A percentile compares a stretch with the other conserved stretches of the same genome.
These are phyloP conservation scores for Fusarium devonianum DNA, from an alignment of 2,329 filamentous ascomycete genomes.

Conservation along the genomic window DNA sequence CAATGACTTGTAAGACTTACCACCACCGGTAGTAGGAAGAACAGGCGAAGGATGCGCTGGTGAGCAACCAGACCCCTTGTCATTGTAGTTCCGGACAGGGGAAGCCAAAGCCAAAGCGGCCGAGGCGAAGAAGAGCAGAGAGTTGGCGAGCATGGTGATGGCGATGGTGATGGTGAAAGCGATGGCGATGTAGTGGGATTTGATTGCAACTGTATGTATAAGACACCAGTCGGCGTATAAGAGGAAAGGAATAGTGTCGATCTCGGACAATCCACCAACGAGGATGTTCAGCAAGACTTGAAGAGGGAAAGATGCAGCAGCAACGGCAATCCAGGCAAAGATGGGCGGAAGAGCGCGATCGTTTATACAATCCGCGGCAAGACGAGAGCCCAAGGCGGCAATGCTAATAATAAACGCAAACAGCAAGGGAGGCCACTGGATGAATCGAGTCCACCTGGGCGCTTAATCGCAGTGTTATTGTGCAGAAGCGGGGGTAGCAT, in stretches of 20 bases:
- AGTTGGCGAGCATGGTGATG: conserved; percentile 46
- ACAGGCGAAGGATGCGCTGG: conserved; percentile 30
- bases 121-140: conserved; percentile 45
- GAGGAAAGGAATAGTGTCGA: conserved; percentile 30
- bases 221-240: conserved; percentile 17
- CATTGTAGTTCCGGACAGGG: conserved; percentile 32
- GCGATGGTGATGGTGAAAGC: too few species aligned
- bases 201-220: conserved; percentile 17
- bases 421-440: conserved; percentile 32
- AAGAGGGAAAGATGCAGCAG: conserved; percentile 1
- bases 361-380: conserved; percentile 35
- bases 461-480: conserved; percentile 39
- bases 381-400: conserved; percentile 32
- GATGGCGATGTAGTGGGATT: too few species aligned
- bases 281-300: conserved; percentile 9
- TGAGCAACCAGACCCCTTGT: conserved; percentile 27
- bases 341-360: conserved; percentile 20
- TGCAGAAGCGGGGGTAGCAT: conserved; percentile 21
- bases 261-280: conserved; percentile 26
- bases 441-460: conserved; percentile 38
- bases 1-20: conserved; percentile 41
- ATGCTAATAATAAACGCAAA: conserved; percentile 42
- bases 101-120: conserved; percentile 45
- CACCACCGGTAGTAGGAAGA: conserved; percentile 51
- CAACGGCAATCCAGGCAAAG: not conserved